A percentile compares a stretch with the other conserved stretches of the same genome.
phyloP scores from a whole-genome alignment of 2,329 filamentous ascomycete species.

The Orbilia oligospora region DNA sequence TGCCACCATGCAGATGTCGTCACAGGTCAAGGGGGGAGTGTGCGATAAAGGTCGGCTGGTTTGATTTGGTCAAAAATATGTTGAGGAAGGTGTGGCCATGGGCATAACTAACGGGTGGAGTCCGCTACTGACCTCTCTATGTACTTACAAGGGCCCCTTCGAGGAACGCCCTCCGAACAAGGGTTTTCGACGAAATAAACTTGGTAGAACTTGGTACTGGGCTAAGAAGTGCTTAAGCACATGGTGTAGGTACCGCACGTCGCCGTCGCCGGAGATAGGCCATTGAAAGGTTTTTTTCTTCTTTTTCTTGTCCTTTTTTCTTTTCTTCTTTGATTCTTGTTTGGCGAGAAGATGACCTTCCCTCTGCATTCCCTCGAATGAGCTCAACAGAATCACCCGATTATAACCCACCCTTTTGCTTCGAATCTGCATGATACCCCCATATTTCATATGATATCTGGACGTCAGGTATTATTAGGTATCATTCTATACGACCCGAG shows the following conservation, averaged over 20 bases:
- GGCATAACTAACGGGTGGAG: background rate
- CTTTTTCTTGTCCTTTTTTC: background rate
- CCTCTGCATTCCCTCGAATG: constrained; percentile 46
- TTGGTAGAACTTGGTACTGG: constrained; percentile 21
- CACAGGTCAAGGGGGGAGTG: background rate
- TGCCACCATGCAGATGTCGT: constrained; percentile 15
- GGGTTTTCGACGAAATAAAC: background rate
- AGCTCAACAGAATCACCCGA: constrained; percentile 56
- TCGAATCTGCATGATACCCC: constrained; percentile 11
- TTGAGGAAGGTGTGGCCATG: constrained; percentile 18
- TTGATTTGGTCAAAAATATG: constrained; percentile 11
- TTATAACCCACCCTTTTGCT: constrained; percentile 33
- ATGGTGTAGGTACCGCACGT: constrained; percentile 1
- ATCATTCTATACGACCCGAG: too few relatives aligned
- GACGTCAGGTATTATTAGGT: background rate
- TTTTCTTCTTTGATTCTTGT: background rate
- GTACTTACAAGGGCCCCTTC: background rate
- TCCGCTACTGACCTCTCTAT: constrained; percentile 27
- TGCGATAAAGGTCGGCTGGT: constrained; percentile 24
- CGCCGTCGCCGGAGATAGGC: constrained; percentile 32
- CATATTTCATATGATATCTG: background rate
- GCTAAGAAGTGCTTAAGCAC: constrained; percentile 31
- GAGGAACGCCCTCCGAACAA: constrained; percentile 11
- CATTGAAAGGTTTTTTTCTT: constrained; percentile 4
- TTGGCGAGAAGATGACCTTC: constrained; percentile 33